These are phyloP conservation scores for Omphalea diandra DNA, from an alignment of 441 rosid species.

Conservation along the genomic window DNA sequence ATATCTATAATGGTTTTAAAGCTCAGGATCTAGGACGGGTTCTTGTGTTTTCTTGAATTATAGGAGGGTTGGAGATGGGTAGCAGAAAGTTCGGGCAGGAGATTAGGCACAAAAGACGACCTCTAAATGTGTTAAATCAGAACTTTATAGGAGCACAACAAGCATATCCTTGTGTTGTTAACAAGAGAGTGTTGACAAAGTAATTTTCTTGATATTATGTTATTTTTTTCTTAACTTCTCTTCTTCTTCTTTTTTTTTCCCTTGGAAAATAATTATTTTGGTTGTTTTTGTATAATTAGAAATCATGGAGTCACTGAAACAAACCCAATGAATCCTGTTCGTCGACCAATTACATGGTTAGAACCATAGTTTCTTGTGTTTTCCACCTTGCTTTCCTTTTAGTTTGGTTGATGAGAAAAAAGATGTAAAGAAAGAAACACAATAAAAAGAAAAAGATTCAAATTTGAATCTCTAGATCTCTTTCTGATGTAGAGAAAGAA, in stretches of 20 bases:
- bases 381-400: slow-evolving; percentile 1
- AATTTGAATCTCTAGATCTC: slow-evolving; percentile 32
- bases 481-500: background rate
- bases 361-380: slow-evolving; percentile 9
- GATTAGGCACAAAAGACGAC: slow-evolving; percentile 60
- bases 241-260: background rate
- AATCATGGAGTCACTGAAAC: slow-evolving; percentile 36
- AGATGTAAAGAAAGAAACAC: background rate
- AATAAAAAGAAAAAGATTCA: slow-evolving; percentile 9
- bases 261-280: slow-evolving; percentile 2
- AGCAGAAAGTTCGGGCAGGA: slow-evolving; percentile 53
- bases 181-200: slow-evolving; percentile 55
- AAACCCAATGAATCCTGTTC: slow-evolving; percentile 36
- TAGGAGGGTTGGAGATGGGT: slow-evolving; percentile 42
- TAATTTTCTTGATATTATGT: slow-evolving; percentile 15
- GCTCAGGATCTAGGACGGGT: slow-evolving; percentile 34
- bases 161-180: slow-evolving; percentile 55
- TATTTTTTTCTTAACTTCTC: no score
- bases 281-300: slow-evolving; percentile 31
- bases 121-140: slow-evolving; percentile 55
- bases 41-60: background rate
- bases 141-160: slow-evolving; percentile 45
- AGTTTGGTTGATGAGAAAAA: slow-evolving; percentile 26
- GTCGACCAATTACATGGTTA: slow-evolving; percentile 59
- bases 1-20: background rate